Percentiles rank a stretch among this genome's conserved stretches.
These are phyloP conservation scores for Globisporangium iwayamae DNA, from an alignment of 352 stramenopile genomes.

Conservation along the genomic window DNA sequence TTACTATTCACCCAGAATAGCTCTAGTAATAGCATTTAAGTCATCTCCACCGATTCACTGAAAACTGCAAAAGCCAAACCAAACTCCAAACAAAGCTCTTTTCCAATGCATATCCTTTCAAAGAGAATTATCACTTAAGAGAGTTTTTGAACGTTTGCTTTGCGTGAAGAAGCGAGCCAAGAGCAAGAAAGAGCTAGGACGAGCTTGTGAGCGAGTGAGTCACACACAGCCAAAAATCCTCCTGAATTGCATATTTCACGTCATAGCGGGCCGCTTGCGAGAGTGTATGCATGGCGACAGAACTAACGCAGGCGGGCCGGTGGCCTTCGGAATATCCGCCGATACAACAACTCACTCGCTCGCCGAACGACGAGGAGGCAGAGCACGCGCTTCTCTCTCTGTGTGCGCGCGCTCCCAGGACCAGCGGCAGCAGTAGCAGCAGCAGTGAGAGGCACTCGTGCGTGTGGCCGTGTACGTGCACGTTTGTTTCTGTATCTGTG, in stretches of 20 bases:
- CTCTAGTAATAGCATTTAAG: not conserved
- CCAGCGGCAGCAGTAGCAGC: no score
- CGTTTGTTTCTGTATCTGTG: not conserved
- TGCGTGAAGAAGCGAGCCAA: not conserved
- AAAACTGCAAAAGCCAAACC: not conserved
- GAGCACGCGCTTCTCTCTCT: not conserved
- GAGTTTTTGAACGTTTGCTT: not conserved
- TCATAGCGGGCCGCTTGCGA: no score
- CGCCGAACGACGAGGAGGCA: not conserved
- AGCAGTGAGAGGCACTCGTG: no score
- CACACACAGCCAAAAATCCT: not conserved
- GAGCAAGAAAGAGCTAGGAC: not conserved
- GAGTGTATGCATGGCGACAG: not conserved
- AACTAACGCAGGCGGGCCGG: not conserved
- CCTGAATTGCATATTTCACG: not conserved
- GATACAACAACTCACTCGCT: not conserved
- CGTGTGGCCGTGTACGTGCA: not conserved
- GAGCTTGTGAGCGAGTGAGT: not conserved
- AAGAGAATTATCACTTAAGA: not conserved
- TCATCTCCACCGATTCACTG: not conserved
- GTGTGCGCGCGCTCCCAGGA: not conserved
- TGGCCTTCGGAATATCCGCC: not conserved
- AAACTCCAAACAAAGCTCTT: not conserved
- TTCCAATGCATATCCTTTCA: not conserved
- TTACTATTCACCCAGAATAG: no score